Percentiles rank a stretch among this genome's conserved stretches.
Conservation (phyloP, 2,329 filamentous ascomycete genomes). For the Cercospora zeina region DNA sequence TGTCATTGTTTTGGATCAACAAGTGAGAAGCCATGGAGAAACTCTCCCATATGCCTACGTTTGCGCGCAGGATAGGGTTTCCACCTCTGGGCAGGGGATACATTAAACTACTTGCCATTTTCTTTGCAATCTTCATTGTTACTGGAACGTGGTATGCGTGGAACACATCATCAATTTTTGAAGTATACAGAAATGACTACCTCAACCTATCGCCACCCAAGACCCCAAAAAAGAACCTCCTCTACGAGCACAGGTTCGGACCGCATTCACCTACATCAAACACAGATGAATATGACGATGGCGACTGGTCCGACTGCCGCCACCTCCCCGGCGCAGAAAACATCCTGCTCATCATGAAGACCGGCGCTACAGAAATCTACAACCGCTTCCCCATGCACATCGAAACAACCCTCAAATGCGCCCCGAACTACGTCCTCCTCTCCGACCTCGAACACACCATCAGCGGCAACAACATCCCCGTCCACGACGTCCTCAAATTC, state of each 20-base stretch:
- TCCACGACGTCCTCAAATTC: constrained; percentile 37
- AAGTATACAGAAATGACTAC: constrained; percentile 11
- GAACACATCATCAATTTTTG: background rate
- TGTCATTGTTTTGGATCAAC: background rate
- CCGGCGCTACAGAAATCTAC: constrained; percentile 59
- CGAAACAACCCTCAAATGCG: constrained; percentile 56
- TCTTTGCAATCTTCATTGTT: constrained; percentile 9
- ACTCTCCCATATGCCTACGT: background rate
- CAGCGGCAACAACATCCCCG: constrained; percentile 39
- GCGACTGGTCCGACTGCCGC: constrained; percentile 24
- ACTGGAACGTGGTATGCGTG: constrained; percentile 9
- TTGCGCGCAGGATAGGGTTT: constrained; percentile 4
- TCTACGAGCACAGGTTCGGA: constrained; percentile 2
- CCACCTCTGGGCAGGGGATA: constrained; percentile 2
- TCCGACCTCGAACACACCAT: constrained; percentile 54
- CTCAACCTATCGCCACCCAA: constrained; percentile 1
- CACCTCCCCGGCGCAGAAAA: constrained; percentile 45
- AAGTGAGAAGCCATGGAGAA: constrained; percentile 10
- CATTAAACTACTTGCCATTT: background rate
- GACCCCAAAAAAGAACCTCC: constrained; percentile 25
- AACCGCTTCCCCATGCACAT: constrained; percentile 60
- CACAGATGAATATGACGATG: background rate
- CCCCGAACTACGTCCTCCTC: constrained; percentile 47
- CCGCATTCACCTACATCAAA: background rate
- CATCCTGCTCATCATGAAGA: constrained; percentile 60